Base-by-base conservation (phyloP, 192 early-diverging fungal species). In the Gigaspora rosea region DNA sequence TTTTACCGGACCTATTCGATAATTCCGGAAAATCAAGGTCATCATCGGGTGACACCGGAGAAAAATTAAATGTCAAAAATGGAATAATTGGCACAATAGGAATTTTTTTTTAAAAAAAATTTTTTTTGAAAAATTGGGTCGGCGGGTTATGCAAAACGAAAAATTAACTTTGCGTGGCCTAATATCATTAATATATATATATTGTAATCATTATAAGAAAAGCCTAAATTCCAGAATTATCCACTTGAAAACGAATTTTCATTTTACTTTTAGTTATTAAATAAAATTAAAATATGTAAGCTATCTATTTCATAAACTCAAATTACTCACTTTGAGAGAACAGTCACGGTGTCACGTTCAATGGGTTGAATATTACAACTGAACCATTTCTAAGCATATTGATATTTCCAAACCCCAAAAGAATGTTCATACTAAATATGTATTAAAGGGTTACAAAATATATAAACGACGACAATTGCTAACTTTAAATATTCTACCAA, bases 341-440 rank as follows among this genome's bases (percentile, higher is more conserved):
- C 83, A 3, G 85, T 81, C 51, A 91, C 81, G 2, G 88, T 88
- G 78, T 94, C 93, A 22, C 93, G 87, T 13, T 86, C 83, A 12
- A 91, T 73, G 0, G 74, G 86, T 75, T 57, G 82, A 78, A 74
- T 52, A 72, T 76, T 78, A 75, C 20, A 75, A 71, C n/a, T 90
- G 88, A 11, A 78, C 71, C 4, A n/a, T n/a, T n/a, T n/a, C 64
- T n/a, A 27, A 4, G 68, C 81, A 0, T 78, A 64, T 20, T 86
- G 85, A 12, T 82, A 85, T 47, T 80, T 82, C 46, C 88, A 81
- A 50, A 94, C 76, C 80, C 91, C 89, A 84, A 93, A 92, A 18
- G 82, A 82, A 72, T 91, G 90, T 4, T 89, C 90, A 49, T 93
- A 91, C 15, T 41, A 41, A 41, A 93, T 74, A 73, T 94, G 92